Conservation (phyloP, 352 stramenopile genomes). For the Nothophytophthora sp. region DNA sequence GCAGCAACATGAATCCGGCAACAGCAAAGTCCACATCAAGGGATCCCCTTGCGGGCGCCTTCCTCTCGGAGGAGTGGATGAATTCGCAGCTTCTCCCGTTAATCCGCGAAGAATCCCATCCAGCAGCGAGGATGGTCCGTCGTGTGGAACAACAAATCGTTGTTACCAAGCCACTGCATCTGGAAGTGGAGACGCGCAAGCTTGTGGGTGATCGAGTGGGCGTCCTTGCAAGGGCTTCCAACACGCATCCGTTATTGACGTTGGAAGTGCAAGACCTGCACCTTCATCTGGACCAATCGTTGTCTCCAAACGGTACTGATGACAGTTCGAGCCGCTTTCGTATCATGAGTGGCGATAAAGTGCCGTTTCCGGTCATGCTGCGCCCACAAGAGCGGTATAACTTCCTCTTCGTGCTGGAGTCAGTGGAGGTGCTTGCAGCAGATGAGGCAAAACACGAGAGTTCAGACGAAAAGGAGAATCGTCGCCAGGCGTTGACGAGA, state of each 20-base stretch:
- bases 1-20: background rate
- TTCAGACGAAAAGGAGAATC: background rate
- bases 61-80: constrained; percentile 41
- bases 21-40: background rate
- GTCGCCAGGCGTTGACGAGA: background rate
- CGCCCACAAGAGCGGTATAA: constrained; percentile 61
- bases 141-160: constrained; percentile 48
- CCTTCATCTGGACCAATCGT: constrained; percentile 60
- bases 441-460: constrained; percentile 15
- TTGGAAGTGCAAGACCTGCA: constrained; percentile 62
- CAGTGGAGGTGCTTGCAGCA: constrained; percentile 12
- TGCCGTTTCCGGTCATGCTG: constrained; percentile 62
- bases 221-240: constrained; percentile 50
- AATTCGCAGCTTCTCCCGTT: constrained; percentile 41
- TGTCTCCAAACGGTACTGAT: constrained; percentile 4
- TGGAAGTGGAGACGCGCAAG: constrained; percentile 57
- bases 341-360: constrained; percentile 36
- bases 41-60: background rate
- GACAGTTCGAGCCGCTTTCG: constrained; percentile 26
- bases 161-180: constrained; percentile 55
- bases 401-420: constrained; percentile 56
- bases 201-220: constrained; percentile 38
- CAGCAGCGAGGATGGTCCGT: constrained; percentile 40
- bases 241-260: constrained; percentile 40
- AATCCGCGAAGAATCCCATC: constrained; percentile 46